These are phyloP conservation scores for Leucaena leucocephala DNA, from an alignment of 306 rosid genomes.

Conservation along the genomic window DNA sequence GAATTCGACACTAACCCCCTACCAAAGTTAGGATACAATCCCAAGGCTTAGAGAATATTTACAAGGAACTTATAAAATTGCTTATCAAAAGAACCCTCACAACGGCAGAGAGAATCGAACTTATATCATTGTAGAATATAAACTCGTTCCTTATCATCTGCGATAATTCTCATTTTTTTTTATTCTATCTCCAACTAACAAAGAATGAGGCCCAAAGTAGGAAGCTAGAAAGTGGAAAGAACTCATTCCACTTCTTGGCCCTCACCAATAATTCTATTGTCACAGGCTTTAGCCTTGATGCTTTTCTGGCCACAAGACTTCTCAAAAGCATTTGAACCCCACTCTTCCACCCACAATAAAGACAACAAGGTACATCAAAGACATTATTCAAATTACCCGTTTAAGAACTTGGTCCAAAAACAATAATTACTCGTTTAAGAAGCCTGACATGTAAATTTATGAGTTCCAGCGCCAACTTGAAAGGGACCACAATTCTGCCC, in stretches of 20 bases:
- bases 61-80: too few species aligned
- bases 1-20: too few species aligned
- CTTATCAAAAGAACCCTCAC: too few species aligned
- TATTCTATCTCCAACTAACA: background rate
- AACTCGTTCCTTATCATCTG: too few species aligned
- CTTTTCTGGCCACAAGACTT: background rate
- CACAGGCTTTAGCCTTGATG: background rate
- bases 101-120: too few species aligned
- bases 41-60: too few species aligned
- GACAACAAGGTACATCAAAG: background rate
- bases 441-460: background rate
- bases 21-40: too few species aligned
- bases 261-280: conserved; percentile 2
- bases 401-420: background rate
- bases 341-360: background rate
- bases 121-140: too few species aligned
- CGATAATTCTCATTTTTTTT: too few species aligned
- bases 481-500: background rate
- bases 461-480: background rate
- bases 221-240: background rate
- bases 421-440: background rate
- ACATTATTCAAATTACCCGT: background rate
- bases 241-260: background rate
- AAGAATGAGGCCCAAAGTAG: background rate
- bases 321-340: conserved; percentile 7